Evolutionary conservation across 2,329 filamentous ascomycete genomes (phyloP), one percentile per base, ranked within the genome.

Genomic region (Pseudomassariella vexata): DNA sequence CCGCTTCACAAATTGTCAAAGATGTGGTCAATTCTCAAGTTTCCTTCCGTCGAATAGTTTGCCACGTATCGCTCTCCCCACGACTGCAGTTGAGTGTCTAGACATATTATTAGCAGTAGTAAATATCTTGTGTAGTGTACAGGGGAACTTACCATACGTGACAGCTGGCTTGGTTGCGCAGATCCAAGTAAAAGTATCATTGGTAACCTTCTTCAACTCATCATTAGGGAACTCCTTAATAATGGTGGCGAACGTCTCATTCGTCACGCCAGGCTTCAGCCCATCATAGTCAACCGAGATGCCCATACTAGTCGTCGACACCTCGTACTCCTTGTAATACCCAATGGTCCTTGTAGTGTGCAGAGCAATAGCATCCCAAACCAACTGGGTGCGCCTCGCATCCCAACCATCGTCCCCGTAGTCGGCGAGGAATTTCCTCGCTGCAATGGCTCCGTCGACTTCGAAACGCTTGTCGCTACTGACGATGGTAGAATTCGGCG

Each of bases 321-420:
- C 64, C 26, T 59, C 59, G 5, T 56, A 49, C 45, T 69, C 55
- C 42, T 68, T 70, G 44, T 65, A 56, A 7, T 38, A 38, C 9
- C 52, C 53, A 20, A 69, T 59, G n/a, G 38, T 51, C 1, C 37
- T 36, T 5, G 54, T 56, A 0, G 59, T 60, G 42, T 66, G 64
- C 35, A 71, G 50, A 1, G 66, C 66, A 36, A 72, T 70, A 9
- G 59, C 46, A 40, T 71, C 66, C 65, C 65, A 71, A 10, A 66
- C 55, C 5, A 68, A 50, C 46, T 71, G 66, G 4, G 62, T 38
- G 4, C 60, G 52, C 19, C 57, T 52, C 18, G 58, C 48, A 28
- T 63, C 55, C 62, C 63, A 68, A 5, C 11, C 15, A 14, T 16
- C 18, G 32, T 55, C 29, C 24, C 15, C 22, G 9, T 47, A 36